phyloP scores from a whole-genome alignment of 805 yeast species.

The Sporopachydermia lactativora region DNA sequence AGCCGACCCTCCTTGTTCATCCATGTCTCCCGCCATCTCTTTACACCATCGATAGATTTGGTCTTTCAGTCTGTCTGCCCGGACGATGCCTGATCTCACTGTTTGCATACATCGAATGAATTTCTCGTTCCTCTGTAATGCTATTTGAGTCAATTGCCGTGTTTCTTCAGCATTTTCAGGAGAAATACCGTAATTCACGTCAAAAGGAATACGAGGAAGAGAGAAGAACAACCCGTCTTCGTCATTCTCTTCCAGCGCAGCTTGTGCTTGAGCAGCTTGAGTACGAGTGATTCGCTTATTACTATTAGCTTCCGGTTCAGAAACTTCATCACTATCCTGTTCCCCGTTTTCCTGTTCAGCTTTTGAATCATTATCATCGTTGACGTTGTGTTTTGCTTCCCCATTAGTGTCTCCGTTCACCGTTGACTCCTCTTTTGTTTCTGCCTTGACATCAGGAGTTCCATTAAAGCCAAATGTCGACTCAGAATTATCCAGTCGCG shows the following conservation, averaged over 20 bases:
- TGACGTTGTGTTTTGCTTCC: too few species aligned
- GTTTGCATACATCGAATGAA: slow-evolving; percentile 66
- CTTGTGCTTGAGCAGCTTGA: slow-evolving; percentile 11
- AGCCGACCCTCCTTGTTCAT: slow-evolving; percentile 26
- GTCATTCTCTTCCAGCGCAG: slow-evolving; percentile 3
- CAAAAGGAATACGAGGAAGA: slow-evolving; percentile 34
- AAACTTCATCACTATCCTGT: too few species aligned
- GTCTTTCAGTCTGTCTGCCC: slow-evolving; percentile 63
- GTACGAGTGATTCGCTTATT: slow-evolving; percentile 15
- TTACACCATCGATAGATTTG: slow-evolving; percentile 71
- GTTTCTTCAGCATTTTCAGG: slow-evolving; percentile 52
- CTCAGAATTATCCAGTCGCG: not conserved
- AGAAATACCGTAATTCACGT: slow-evolving; percentile 36
- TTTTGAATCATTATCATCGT: too few species aligned
- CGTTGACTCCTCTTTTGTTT: too few species aligned
- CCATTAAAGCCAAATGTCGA: not conserved
- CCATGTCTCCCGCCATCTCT: slow-evolving; percentile 61
- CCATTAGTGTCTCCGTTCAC: too few species aligned
- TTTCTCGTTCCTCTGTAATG: slow-evolving; percentile 74
- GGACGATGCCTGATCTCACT: slow-evolving; percentile 59
- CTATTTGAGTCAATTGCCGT: slow-evolving; percentile 62
- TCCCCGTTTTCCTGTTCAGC: too few species aligned
- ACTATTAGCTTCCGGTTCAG: too few species aligned
- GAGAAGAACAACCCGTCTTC: slow-evolving; percentile 54
- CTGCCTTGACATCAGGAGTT: not conserved